Percentiles rank a stretch among this genome's conserved stretches.
These are phyloP conservation scores for Gentiana dahurica DNA, from an alignment of 257 asterid genomes.

Conservation along the genomic window DNA sequence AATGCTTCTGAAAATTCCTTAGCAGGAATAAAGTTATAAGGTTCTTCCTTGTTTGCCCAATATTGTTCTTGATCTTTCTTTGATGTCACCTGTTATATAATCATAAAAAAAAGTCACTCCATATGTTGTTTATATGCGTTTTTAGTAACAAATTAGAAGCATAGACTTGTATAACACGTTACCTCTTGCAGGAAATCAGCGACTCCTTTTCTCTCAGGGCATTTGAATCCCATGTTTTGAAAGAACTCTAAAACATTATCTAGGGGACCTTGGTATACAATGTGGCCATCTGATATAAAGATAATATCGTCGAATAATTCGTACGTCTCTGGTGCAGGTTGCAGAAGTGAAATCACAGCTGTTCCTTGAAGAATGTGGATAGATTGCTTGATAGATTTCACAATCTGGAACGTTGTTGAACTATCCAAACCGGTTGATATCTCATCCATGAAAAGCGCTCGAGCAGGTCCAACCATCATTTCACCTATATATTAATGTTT, in stretches of 20 bases:
- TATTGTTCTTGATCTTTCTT: conserved; percentile 11
- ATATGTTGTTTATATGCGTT: too few species aligned
- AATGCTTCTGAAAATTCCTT: conserved; percentile 10
- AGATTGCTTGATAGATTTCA: conserved; percentile 54
- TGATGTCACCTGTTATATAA: conserved; percentile 2
- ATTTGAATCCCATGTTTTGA: conserved; percentile 52
- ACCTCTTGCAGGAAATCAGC: conserved; percentile 44
- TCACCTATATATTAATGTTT: conserved; percentile 49
- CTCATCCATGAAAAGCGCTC: conserved; percentile 78
- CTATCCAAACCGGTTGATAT: conserved; percentile 82
- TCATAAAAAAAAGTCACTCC: neutral
- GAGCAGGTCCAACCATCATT: conserved; percentile 72
- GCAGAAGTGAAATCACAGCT: conserved; percentile 62
- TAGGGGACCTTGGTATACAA: conserved; percentile 76
- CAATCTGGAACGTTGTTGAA: conserved; percentile 68
- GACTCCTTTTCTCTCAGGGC: conserved; percentile 67
- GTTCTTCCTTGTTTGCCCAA: conserved; percentile 2
- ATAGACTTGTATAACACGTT: neutral
- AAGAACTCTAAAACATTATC: conserved; percentile 50
- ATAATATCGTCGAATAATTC: conserved; percentile 71
- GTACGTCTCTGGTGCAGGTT: conserved; percentile 84
- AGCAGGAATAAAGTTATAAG: conserved; percentile 1
- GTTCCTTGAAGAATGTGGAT: conserved; percentile 56
- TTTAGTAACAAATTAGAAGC: neutral
- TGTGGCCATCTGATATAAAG: conserved; percentile 69